Evolutionary conservation across 345 rosid species (phyloP), one percentile per base, ranked within the genome.

Genomic region (Boechera retrofracta): DNA sequence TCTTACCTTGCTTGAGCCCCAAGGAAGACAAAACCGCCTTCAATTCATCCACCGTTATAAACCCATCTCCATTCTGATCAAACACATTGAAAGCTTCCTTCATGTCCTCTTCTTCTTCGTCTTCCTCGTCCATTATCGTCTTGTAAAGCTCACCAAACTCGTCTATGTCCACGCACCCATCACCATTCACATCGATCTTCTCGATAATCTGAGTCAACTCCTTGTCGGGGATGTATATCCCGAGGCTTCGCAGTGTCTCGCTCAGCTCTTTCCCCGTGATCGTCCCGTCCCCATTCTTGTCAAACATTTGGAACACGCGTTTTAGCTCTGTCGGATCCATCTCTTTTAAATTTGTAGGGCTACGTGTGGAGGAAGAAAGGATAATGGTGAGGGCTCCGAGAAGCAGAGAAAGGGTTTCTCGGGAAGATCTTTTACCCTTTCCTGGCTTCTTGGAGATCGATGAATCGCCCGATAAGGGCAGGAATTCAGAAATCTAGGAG

Each of bases 11-110:
- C 55, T 89, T 89, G 11, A 91, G 69, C 33, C 98, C 98, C 6
- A 94, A 82, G 1, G 96, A 84, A 9, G 77, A 88, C 82, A 94
- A 51, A 41, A 94, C 97, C 11, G 87, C 55, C 74, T 83, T 84
- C 79, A 94, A 36, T 71, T 94, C 98, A 12, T 94, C 97, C 10
- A 83, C 94, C 0, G 91, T 87, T 67, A 94, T 94, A 77, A 72
- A 90, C 61, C 98, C 98, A 52, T 94, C 97, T 1, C 97, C 94
- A 33, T 94, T 89, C 21, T 82, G 85, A 44, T 94, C 98, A 56
- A 94, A 94, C 51, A 94, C 97, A n/a, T 87, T 82, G 64, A 94
- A 94, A 5, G 96, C 96, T 55, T 94, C 97, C 77, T 67, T 88
- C 92, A 94, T 87, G 60, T 90, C 90, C 36, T 85, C 89, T 68